A percentile compares a stretch with the other conserved stretches of the same genome.
Evolutionary conservation across 225 moss, liverwort and hornwort species (phyloP).

Genomic region (Polytrichum formosum): DNA sequence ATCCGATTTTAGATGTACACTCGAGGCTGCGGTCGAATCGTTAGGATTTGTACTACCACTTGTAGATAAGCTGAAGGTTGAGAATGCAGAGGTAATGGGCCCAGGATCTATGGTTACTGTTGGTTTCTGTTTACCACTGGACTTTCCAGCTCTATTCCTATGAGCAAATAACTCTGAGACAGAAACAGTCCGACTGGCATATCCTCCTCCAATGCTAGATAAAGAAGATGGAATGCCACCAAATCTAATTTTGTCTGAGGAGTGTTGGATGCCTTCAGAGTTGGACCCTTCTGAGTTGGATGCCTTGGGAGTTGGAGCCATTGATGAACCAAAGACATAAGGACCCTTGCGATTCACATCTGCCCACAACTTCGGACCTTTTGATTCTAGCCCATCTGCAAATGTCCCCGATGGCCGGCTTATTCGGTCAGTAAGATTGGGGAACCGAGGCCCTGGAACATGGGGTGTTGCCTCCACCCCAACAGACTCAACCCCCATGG

Average conservation of each 20-base stretch:
- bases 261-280: neutral
- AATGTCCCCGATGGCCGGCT: constrained; percentile 11
- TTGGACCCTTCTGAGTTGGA: neutral
- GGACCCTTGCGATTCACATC: constrained; percentile 24
- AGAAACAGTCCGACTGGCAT: constrained; percentile 49
- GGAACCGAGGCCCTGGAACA: constrained; percentile 19
- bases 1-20: constrained; percentile 4
- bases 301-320: constrained; percentile 32
- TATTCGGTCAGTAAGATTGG: constrained; percentile 15
- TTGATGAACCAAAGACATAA: constrained; percentile 24
- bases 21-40: constrained; percentile 7
- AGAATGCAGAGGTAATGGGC: constrained; percentile 36
- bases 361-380: constrained; percentile 25
- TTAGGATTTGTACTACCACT: constrained; percentile 13
- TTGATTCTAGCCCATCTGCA: constrained; percentile 25
- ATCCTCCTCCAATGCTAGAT: constrained; percentile 41
- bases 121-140: constrained; percentile 20
- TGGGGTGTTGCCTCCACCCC: constrained; percentile 39
- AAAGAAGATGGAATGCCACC: constrained; percentile 27
- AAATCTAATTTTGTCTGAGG: constrained; percentile 25
- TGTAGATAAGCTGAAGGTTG: constrained; percentile 30
- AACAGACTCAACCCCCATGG: constrained; percentile 42
- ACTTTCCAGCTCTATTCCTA: constrained; percentile 39
- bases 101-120: constrained; percentile 21
- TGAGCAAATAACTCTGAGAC: constrained; percentile 57